Base-by-base conservation (phyloP, 805 yeast genomes). In the Myxozyma sirexii region DNA sequence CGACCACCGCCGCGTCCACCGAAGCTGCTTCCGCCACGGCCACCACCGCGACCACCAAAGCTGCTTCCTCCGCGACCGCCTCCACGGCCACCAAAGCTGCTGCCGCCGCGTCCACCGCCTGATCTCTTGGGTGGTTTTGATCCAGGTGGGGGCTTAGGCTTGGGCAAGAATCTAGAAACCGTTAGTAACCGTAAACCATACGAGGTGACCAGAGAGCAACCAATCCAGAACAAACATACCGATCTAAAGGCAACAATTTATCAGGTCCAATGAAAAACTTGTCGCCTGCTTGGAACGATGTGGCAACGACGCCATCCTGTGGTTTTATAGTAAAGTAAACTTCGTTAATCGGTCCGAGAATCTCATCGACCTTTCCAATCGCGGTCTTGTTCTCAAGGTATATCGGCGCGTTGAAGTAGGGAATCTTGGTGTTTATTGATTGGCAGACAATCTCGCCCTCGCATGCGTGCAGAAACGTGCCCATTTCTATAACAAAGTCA, bases 401-500 rank as follows among this genome's bases (percentile, higher is more conserved):
- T 70, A 94, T 92, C 74, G 99, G 99, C 27, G 99, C 99, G 78
- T 94, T 94, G 83, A 94, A 94, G 76, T 93, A 94, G 71, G 99
- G 99, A 68, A 94, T 81, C 80, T 93, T 93, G 59, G 90, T 85
- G 75, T 94, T 94, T 71, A 89, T 88, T 50, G 97, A 91, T 72
- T 92, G 89, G 79, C 98, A 94, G 58, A 94, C 96, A 72, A 94
- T 88, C 72, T 94, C 99, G 60, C 96, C 97, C 77, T 94, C 99
- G 75, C 97, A 91, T 13, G 94, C 82, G 74, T 92, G 97, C 74
- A 90, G 68, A 73, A 91, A 94, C 24, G 89, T 75, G 63, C 99
- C 99, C 96, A 94, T 88, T 77, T 92, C 98, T 69, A 33, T 19
- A n/a, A n/a, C n/a, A n/a, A n/a, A n/a, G n/a, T n/a, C n/a, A n/a